Evolutionary conservation across 1,139 yeast species (phyloP).

Genomic region (Sugiyamaella paludigena): DNA sequence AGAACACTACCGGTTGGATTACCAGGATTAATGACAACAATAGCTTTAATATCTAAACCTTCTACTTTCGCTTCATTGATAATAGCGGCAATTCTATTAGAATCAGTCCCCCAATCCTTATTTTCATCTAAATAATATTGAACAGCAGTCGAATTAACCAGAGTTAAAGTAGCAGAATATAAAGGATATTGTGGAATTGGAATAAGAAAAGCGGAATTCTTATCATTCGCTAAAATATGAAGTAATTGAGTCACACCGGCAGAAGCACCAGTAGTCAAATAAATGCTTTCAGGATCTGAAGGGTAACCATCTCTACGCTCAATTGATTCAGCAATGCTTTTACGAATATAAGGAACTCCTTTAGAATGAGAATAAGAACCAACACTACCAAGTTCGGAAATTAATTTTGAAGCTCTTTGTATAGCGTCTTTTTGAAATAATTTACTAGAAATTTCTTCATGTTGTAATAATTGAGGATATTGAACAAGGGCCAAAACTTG

Average conservation of each 20-base stretch:
- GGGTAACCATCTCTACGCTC: conserved; percentile 64
- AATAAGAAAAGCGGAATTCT: conserved; percentile 76
- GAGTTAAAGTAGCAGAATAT: conserved; percentile 86
- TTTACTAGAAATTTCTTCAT: conserved; percentile 33
- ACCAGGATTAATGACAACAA: conserved; percentile 95
- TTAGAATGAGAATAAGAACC: conserved; percentile 96
- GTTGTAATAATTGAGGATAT: conserved; percentile 66
- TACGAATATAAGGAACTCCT: conserved; percentile 70
- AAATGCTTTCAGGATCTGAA: conserved; percentile 69
- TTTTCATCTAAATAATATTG: conserved; percentile 86
- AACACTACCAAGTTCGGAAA: conserved; percentile 68
- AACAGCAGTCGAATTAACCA: conserved; percentile 75
- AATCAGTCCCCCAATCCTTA: conserved; percentile 79
- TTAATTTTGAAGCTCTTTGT: conserved; percentile 60
- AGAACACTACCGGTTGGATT: conserved; percentile 94
- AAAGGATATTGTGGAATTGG: conserved; percentile 98
- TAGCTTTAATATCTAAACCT: conserved; percentile 67
- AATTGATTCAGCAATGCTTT: conserved; percentile 79
- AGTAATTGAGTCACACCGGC: conserved; percentile 79
- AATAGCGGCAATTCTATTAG: conserved; percentile 58
- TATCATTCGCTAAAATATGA: conserved; percentile 64
- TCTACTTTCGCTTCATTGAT: conserved; percentile 51
- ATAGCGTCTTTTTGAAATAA: conserved; percentile 70
- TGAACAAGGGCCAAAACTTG: conserved; percentile 84
- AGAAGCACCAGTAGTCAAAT: conserved; percentile 90